phyloP scores from a whole-genome alignment of 345 rosid species.

The Citrus australasica region DNA sequence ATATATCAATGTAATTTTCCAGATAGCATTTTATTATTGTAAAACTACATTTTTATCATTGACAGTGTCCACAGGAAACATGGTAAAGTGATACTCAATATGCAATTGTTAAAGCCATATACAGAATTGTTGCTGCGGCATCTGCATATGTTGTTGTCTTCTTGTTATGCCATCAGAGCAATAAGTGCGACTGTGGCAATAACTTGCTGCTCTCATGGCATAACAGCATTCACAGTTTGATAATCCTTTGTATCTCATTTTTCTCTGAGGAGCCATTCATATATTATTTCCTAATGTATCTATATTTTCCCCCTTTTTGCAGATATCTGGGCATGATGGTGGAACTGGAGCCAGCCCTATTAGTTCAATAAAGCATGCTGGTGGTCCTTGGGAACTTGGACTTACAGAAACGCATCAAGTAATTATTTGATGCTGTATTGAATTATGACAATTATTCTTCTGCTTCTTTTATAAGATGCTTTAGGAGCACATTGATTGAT shows the following conservation, averaged over 20 bases:
- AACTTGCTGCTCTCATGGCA: too few species aligned
- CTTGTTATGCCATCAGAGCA: background rate
- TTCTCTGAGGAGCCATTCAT: background rate
- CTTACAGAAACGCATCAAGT: constrained; percentile 93
- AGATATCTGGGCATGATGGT: constrained; percentile 99
- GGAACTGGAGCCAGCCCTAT: constrained; percentile 99
- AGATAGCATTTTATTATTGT: background rate
- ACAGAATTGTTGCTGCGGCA: background rate
- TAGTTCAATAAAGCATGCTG: constrained; percentile 98
- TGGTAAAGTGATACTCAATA: background rate
- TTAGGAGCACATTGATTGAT: constrained; percentile 12
- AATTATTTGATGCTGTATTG: constrained; percentile 14
- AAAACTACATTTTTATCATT: background rate
- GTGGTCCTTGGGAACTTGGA: constrained; percentile 99
- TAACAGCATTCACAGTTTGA: background rate
- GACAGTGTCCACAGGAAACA: background rate
- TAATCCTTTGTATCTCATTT: background rate
- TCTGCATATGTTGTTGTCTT: background rate
- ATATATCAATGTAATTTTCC: background rate
- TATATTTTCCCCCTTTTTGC: constrained; percentile 14
- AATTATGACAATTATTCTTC: background rate
- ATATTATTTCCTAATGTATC: background rate
- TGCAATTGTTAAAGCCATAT: background rate
- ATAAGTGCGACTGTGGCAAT: background rate
- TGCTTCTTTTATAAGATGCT: constrained; percentile 5